A percentile compares a stretch with the other conserved stretches of the same genome.
phyloP scores from a whole-genome alignment of 164 flowering plant species.

The Berberis vulgaris region DNA sequence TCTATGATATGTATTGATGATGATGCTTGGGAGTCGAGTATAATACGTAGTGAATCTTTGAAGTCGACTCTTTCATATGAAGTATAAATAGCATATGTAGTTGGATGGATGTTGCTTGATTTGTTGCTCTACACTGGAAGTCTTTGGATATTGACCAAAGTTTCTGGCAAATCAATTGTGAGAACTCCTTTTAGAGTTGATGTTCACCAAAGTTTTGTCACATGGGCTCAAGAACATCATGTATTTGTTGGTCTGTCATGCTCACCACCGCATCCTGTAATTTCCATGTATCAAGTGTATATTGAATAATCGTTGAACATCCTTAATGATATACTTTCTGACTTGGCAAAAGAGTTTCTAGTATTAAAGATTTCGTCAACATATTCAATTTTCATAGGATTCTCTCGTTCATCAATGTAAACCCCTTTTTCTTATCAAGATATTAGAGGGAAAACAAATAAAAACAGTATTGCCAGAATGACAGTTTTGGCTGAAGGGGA shows the following conservation, averaged over 20 bases:
- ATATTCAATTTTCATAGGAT: too few relatives aligned
- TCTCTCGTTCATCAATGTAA: neutral
- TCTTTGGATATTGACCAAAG: neutral
- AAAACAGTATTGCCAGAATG: too few relatives aligned
- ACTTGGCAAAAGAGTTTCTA: neutral
- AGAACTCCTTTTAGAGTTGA: neutral
- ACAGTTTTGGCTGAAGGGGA: neutral
- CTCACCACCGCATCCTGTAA: neutral
- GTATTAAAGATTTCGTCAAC: too few relatives aligned
- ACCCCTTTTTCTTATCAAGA: neutral
- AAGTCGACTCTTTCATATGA: neutral
- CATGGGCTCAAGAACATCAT: neutral
- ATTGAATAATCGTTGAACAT: neutral
- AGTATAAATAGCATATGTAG: constrained; percentile 6
- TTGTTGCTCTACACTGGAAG: neutral
- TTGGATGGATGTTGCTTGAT: neutral
- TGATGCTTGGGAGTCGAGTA: constrained; percentile 8
- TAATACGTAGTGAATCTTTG: neutral
- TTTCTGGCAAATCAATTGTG: neutral
- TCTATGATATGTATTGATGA: constrained; percentile 30
- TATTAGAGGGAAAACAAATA: neutral
- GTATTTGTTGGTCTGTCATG: neutral
- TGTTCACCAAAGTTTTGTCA: neutral
- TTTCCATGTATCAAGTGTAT: neutral
- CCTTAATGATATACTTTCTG: neutral